Conservation (phyloP, 2,329 filamentous ascomycete genomes). For the Monilinia aucupariae region DNA sequence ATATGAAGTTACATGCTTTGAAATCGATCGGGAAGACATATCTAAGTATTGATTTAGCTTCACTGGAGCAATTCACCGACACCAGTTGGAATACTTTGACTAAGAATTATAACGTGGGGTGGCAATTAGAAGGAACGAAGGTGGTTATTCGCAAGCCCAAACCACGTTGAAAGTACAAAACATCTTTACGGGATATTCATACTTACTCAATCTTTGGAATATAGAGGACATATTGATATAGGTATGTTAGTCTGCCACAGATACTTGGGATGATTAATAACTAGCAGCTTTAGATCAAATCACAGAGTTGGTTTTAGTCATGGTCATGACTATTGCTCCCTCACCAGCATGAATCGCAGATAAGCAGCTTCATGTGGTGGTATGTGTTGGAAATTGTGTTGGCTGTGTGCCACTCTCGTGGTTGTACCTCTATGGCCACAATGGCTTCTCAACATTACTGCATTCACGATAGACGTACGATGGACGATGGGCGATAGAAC, state of each 20-base stretch:
- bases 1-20: conserved; percentile 69
- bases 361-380: neutral
- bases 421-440: neutral
- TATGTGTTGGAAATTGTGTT: neutral
- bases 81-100: conserved; percentile 67
- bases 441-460: neutral
- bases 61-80: conserved; percentile 64
- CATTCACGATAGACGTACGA: neutral
- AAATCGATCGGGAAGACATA: conserved; percentile 86
- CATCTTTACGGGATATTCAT: neutral
- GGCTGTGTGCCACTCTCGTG: neutral
- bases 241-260: neutral
- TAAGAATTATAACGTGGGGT: conserved; percentile 69
- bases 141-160: conserved; percentile 70
- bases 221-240: conserved; percentile 1
- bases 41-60: conserved; percentile 61
- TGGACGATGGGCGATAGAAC: too few species aligned
- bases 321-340: neutral
- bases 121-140: conserved; percentile 68
- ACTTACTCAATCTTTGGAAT: neutral
- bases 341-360: neutral
- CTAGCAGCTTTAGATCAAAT: neutral
- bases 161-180: conserved; percentile 34
- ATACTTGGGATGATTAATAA: neutral
- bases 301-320: neutral